These are phyloP conservation scores for Fusarium sp. DNA, from an alignment of 2,329 filamentous ascomycete genomes.

Conservation along the genomic window DNA sequence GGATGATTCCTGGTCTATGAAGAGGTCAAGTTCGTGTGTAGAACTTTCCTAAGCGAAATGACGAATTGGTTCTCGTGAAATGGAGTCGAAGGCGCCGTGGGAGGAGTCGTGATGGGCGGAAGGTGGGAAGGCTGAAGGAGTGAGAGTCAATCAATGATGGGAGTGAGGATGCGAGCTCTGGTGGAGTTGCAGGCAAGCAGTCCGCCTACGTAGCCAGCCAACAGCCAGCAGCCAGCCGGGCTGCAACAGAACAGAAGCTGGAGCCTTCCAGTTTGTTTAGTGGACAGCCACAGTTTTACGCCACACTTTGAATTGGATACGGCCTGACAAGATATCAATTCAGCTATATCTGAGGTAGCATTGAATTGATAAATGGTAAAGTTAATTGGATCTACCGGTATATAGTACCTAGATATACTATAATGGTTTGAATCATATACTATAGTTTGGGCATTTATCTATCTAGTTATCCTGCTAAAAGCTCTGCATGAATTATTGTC, in stretches of 20 bases:
- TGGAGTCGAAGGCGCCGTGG: not conserved
- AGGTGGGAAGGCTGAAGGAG: constrained; percentile 23
- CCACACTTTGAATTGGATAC: constrained; percentile 17
- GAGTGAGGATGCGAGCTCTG: constrained; percentile 43
- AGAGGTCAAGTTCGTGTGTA: not conserved
- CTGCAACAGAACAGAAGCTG: constrained; percentile 19
- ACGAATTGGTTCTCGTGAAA: not conserved
- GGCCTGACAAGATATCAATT: not conserved
- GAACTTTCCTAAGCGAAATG: not conserved
- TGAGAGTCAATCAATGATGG: constrained; percentile 28
- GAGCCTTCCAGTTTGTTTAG: constrained; percentile 24
- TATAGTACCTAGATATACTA: not conserved
- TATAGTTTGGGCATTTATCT: not conserved
- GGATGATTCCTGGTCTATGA: constrained; percentile 10
- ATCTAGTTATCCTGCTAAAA: not conserved
- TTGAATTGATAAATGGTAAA: not conserved
- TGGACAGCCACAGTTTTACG: constrained; percentile 37
- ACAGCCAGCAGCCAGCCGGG: constrained; percentile 1
- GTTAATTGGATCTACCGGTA: not conserved
- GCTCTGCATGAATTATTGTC: not conserved
- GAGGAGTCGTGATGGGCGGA: not conserved
- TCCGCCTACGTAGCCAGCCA: constrained; percentile 51
- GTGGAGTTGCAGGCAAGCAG: constrained; percentile 53
- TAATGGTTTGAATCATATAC: not conserved
- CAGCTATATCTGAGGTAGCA: not conserved